Evolutionary conservation across 495 filamentous ascomycete genomes (phyloP), one percentile per base, ranked within the genome.

Genomic region (Hypoxylon lienhwacheense): DNA sequence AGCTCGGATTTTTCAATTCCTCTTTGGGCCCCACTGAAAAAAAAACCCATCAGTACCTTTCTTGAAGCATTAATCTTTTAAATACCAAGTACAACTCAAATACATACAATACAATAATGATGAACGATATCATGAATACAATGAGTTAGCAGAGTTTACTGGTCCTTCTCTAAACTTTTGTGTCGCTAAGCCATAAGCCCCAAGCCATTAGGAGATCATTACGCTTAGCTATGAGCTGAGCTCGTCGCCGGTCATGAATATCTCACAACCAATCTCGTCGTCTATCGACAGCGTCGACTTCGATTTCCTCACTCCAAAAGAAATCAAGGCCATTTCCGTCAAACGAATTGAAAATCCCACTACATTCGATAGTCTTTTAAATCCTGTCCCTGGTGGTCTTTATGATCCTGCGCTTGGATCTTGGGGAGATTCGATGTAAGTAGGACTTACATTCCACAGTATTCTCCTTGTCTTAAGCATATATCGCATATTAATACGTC

Each of bases 351-450:
- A 91, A 54, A 92, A 91, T 75, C 84, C 89, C 15, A 84, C 78
- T 32, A 96, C 95, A 15, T 91, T 97, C 69, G 92, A 96, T 70
- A 87, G 82, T 51, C 81, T 95, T 32, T 77, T 92, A 61, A 89
- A 91, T 64, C 89, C 90, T 31, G 77, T 88, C 22, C 89, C 90
- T 14, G 88, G 89, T 48, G 95, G 95, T 64, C 79, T 99, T 5
- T 95, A 97, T 66, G 95, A 97, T 70, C 79, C 89, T 34, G 91
- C 93, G 43, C 77, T 99, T 43, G 95, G 95, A n/a, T 87, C 93
- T 42, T 92, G 87, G 82, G 81, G 82, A 37, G 89, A 95, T 61
- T 78, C 84, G 66, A 73, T 81, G 87, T 96, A 80, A 78, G 87
- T 70, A 39, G 28, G 22, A 51, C 10, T 17, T 47, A 41, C 45